These are phyloP conservation scores for Colletotrichum kahawae DNA, from an alignment of 2,329 filamentous ascomycete species.

Conservation along the genomic window DNA sequence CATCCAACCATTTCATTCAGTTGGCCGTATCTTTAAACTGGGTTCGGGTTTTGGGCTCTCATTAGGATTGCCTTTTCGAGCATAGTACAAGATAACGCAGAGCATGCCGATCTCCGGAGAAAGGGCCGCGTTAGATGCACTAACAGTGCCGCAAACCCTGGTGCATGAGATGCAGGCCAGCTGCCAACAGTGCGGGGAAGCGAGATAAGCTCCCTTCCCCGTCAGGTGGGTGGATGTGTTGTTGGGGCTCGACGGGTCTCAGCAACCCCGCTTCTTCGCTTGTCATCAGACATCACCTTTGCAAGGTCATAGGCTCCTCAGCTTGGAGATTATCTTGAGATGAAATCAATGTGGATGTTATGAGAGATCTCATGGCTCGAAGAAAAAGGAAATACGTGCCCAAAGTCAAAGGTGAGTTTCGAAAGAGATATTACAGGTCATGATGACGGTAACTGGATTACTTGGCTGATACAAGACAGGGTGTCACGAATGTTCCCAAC, in stretches of 20 bases:
- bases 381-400: slow-evolving; percentile 24
- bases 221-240: background rate
- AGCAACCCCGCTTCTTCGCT: background rate
- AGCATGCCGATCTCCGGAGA: background rate
- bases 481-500: slow-evolving; percentile 39
- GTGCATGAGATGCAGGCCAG: background rate
- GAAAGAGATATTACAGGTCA: background rate
- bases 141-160: background rate
- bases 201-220: background rate
- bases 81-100: background rate
- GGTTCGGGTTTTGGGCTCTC: background rate
- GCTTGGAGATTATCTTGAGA: background rate
- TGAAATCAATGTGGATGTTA: background rate
- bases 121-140: background rate
- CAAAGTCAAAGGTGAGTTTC: slow-evolving; percentile 26
- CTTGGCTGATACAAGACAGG: slow-evolving; percentile 22
- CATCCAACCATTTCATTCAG: background rate
- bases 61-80: background rate
- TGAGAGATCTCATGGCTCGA: slow-evolving; percentile 1
- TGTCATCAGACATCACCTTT: background rate
- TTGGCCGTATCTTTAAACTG: background rate
- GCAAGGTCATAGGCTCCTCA: background rate
- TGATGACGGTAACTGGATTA: background rate
- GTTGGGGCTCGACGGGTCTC: background rate
- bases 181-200: background rate